Evolutionary conservation across 768 basidiomycete species (phyloP).

Genomic region (Auricularia sp.): DNA sequence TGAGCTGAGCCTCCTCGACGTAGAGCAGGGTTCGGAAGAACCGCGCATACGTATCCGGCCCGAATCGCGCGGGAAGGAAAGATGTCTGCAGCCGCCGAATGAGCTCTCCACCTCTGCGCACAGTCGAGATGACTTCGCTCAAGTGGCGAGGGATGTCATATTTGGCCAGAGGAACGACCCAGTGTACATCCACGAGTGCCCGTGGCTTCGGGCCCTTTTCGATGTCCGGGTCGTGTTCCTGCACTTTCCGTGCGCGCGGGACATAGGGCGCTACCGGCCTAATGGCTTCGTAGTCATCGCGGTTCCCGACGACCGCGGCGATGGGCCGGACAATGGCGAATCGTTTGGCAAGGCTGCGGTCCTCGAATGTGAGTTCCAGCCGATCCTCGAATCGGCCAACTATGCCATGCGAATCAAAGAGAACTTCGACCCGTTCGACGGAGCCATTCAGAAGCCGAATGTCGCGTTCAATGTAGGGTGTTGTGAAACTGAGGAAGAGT

Average conservation of each 20-base stretch:
- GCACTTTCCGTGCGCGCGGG: slow-evolving; percentile 10
- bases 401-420: slow-evolving; percentile 4
- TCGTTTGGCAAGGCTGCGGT: slow-evolving; percentile 20
- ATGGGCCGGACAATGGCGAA: slow-evolving; percentile 41
- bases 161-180: slow-evolving; percentile 28
- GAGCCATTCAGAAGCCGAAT: not conserved
- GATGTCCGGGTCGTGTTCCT: slow-evolving; percentile 17
- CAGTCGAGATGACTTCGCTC: slow-evolving; percentile 18
- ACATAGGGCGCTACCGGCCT: slow-evolving; percentile 36
- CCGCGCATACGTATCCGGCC: slow-evolving; percentile 29
- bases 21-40: slow-evolving; percentile 38
- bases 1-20: slow-evolving; percentile 30
- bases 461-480: not conserved
- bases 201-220: slow-evolving; percentile 32
- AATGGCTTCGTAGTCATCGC: slow-evolving; percentile 38
- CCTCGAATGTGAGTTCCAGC: slow-evolving; percentile 37
- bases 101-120: slow-evolving; percentile 9
- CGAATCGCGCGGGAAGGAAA: slow-evolving; percentile 28
- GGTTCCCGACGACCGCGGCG: slow-evolving; percentile 36
- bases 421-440: not conserved
- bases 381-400: slow-evolving; percentile 37
- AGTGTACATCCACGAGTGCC: slow-evolving; percentile 31
- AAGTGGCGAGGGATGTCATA: slow-evolving; percentile 31
- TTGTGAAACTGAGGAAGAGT: not conserved
- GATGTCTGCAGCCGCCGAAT: slow-evolving; percentile 18